These are phyloP conservation scores for Adansonia madagascariensis DNA, from an alignment of 441 rosid genomes.

Conservation along the genomic window DNA sequence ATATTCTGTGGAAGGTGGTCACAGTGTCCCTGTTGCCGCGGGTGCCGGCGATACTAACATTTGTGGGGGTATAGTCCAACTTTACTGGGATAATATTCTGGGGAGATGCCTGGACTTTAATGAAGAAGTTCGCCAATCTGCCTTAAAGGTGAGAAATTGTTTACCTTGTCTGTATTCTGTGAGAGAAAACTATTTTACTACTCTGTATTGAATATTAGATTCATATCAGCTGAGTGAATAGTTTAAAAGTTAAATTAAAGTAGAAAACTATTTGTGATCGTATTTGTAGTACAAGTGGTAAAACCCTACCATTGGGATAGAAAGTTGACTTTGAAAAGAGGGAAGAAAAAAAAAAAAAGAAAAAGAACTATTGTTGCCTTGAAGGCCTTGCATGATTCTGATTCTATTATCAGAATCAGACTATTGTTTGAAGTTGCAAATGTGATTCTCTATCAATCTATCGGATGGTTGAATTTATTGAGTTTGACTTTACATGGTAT, in stretches of 20 bases:
- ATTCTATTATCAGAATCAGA: neutral
- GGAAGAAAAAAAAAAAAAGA: neutral
- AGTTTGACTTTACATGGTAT: neutral
- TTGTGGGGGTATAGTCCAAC: slow-evolving; percentile 98
- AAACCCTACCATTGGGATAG: neutral
- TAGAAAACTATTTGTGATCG: neutral
- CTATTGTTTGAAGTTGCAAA: neutral
- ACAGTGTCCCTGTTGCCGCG: slow-evolving; percentile 93
- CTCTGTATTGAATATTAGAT: neutral
- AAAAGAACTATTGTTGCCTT: neutral
- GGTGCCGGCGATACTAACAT: slow-evolving; percentile 99
- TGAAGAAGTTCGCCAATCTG: slow-evolving; percentile 90
- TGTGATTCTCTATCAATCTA: neutral
- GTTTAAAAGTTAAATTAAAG: slow-evolving; percentile 12
- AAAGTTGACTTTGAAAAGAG: slow-evolving; percentile 5
- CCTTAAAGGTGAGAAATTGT: slow-evolving; percentile 75
- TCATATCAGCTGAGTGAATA: neutral
- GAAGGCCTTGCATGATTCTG: neutral
- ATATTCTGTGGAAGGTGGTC: slow-evolving; percentile 55
- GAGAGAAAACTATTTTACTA: neutral
- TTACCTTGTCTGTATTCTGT: slow-evolving; percentile 17
- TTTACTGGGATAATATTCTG: slow-evolving; percentile 92
- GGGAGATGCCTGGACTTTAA: slow-evolving; percentile 85
- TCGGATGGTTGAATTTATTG: neutral
- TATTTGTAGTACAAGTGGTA: neutral